Evolutionary conservation across 495 filamentous ascomycete species (phyloP).

Genomic region (Haplographium delicatum): DNA sequence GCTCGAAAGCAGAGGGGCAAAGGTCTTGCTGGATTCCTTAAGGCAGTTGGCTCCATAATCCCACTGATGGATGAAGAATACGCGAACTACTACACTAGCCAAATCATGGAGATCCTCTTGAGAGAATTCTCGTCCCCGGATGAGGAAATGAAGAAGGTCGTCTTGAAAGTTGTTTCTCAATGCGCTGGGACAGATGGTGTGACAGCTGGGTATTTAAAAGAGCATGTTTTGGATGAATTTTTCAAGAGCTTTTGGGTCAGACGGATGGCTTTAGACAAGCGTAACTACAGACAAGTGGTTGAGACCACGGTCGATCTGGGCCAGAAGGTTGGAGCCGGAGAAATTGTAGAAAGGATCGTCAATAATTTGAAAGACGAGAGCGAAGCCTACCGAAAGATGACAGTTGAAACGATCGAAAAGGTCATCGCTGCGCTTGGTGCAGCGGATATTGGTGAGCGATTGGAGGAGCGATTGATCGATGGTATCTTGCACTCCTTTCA

Average conservation of each 20-base stretch:
- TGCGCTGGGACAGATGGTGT: conserved; percentile 93
- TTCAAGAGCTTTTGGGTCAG: conserved; percentile 99
- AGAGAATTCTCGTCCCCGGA: conserved; percentile 95
- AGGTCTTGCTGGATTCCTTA: conserved; percentile 90
- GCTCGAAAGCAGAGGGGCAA: conserved; percentile 92
- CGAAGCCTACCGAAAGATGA: conserved; percentile 98
- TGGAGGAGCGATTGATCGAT: conserved; percentile 91
- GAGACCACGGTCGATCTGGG: conserved; percentile 97
- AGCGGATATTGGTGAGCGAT: conserved; percentile 84
- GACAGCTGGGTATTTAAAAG: conserved; percentile 88
- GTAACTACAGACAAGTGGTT: conserved; percentile 95
- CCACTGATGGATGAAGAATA: conserved; percentile 99
- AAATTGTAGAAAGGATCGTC: conserved; percentile 90
- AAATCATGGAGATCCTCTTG: conserved; percentile 98
- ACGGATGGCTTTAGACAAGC: conserved; percentile 92
- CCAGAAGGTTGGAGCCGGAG: conserved; percentile 92
- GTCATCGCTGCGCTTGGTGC: conserved; percentile 87
- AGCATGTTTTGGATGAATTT: conserved; percentile 90
- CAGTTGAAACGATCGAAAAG: conserved; percentile 95
- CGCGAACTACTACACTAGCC: conserved; percentile 96
- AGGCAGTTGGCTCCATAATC: conserved; percentile 97
- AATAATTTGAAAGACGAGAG: conserved; percentile 97
- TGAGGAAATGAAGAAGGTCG: conserved; percentile 99
- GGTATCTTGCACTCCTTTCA: conserved; percentile 98
- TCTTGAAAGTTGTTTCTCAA: conserved; percentile 95